phyloP scores from a whole-genome alignment of 2,329 filamentous ascomycete species.

The Teratosphaeria pseudoeucalypti region DNA sequence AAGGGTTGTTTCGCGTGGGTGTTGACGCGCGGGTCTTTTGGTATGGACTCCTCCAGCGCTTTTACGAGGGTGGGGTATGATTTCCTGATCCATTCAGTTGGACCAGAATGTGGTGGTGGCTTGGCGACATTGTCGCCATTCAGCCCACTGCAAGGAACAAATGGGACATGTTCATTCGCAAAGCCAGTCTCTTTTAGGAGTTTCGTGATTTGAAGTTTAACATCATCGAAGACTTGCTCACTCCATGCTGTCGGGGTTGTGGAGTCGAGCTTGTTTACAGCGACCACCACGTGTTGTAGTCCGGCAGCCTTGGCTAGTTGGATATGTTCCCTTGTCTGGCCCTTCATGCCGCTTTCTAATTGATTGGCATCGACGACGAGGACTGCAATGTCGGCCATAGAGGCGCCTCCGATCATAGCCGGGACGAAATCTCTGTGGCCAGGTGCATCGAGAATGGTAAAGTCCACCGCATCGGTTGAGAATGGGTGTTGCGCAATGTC shows the following conservation, averaged over 20 bases:
- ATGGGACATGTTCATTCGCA: constrained; percentile 66
- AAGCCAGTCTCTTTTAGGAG: constrained; percentile 81
- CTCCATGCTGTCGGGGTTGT: constrained; percentile 57
- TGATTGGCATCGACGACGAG: constrained; percentile 91
- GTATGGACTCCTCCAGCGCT: constrained; percentile 74
- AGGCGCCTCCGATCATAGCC: constrained; percentile 97
- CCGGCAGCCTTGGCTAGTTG: constrained; percentile 83
- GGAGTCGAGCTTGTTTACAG: constrained; percentile 90
- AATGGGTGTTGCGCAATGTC: constrained; percentile 95
- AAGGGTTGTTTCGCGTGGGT: constrained; percentile 62
- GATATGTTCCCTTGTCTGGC: constrained; percentile 90
- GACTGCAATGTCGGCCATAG: constrained; percentile 90
- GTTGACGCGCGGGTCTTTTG: constrained; percentile 36
- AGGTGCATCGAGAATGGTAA: constrained; percentile 91
- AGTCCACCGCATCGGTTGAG: constrained; percentile 73
- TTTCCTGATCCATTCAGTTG: constrained; percentile 62
- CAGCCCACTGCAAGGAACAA: constrained; percentile 82
- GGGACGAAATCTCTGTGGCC: constrained; percentile 94
- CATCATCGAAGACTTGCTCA: constrained; percentile 71
- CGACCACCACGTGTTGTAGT: constrained; percentile 76
- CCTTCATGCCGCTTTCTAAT: constrained; percentile 86
- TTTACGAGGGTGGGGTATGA: constrained; percentile 58
- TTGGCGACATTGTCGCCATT: constrained; percentile 75
- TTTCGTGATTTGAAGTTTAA: constrained; percentile 68
- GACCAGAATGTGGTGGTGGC: constrained; percentile 37